phyloP scores from a whole-genome alignment of 305 asterid genomes.

The Fraxinus ornus region DNA sequence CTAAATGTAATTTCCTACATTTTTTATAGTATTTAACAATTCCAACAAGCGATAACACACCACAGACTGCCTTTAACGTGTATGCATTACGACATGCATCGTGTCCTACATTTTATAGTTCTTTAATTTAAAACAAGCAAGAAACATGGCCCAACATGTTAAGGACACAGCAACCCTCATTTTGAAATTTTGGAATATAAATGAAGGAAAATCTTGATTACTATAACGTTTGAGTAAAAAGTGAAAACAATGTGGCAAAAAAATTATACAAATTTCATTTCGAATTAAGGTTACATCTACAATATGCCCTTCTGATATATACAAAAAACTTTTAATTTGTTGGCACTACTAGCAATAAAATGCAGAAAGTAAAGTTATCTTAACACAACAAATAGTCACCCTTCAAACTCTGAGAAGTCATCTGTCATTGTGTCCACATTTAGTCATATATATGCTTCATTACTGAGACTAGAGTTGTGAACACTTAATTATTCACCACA shows the following conservation, averaged over 20 bases:
- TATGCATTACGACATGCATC: not conserved
- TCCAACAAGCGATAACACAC: not conserved
- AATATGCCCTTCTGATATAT: not conserved
- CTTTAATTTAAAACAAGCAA: not conserved
- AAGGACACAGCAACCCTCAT: not conserved
- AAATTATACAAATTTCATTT: not conserved
- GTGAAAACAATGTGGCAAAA: not conserved
- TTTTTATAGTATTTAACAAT: not conserved
- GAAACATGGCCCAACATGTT: not conserved
- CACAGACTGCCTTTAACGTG: not conserved
- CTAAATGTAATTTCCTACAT: not conserved
- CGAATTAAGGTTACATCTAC: not conserved
- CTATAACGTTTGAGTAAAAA: not conserved
- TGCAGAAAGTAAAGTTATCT: not conserved
- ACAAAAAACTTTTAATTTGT: not conserved
- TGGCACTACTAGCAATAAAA: not conserved
- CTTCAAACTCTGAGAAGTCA: not conserved
- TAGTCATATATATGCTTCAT: not conserved
- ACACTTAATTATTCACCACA: not conserved
- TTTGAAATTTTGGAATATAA: not conserved
- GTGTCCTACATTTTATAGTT: not conserved
- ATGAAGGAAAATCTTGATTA: not conserved
- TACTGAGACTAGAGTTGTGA: not conserved
- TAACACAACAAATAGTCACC: not conserved
- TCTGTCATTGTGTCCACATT: not conserved